Evolutionary conservation across 306 rosid species (phyloP).

Genomic region (Quillaja saponaria): DNA sequence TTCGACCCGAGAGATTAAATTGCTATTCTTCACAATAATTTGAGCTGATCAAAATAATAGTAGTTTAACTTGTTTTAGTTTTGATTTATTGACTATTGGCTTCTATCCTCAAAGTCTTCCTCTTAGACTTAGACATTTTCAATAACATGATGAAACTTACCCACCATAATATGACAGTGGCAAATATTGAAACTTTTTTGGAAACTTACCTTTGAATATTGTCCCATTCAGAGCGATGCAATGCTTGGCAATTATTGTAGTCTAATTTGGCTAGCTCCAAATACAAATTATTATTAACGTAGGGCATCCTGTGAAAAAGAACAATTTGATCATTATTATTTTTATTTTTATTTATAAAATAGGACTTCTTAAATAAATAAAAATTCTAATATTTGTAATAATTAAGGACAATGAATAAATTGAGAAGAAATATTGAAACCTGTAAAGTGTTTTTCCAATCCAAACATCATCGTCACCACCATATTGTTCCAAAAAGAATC

Average conservation of each 20-base stretch:
- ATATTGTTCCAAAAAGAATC: conserved; percentile 76
- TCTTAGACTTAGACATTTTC: no score
- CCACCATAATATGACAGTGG: not conserved
- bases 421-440: conserved; percentile 35
- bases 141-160: no score
- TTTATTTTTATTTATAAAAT: no score
- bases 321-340: no score
- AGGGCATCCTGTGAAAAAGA: conserved; percentile 57
- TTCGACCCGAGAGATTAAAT: no score
- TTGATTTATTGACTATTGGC: no score
- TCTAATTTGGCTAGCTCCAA: conserved; percentile 87
- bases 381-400: no score
- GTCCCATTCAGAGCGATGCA: conserved; percentile 80
- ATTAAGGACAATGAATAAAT: not conserved
- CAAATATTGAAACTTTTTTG: not conserved
- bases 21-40: no score
- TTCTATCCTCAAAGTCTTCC: no score
- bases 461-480: conserved; percentile 79
- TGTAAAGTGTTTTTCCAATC: conserved; percentile 97
- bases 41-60: no score
- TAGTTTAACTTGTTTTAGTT: no score
- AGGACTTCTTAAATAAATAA: no score
- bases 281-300: conserved; percentile 67
- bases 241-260: conserved; percentile 75
- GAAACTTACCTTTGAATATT: conserved; percentile 53